phyloP scores from a whole-genome alignment of 768 basidiomycete genomes.

The Glaciozyma antarctica region DNA sequence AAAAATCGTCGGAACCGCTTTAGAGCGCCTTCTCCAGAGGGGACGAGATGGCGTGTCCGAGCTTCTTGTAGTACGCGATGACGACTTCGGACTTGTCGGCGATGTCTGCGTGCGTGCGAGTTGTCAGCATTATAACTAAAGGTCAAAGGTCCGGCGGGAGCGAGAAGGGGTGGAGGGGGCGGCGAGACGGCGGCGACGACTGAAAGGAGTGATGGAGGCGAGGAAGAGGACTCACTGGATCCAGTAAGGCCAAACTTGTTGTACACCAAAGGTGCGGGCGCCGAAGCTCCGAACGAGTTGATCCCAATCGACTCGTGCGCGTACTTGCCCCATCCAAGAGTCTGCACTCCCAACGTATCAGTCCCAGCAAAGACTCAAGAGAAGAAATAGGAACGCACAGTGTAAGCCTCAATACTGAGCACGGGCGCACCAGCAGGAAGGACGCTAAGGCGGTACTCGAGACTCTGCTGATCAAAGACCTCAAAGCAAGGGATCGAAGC shows the following conservation, averaged over 20 bases:
- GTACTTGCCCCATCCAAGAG: slow-evolving; percentile 79
- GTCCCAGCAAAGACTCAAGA: no score
- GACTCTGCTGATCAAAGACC: slow-evolving; percentile 66
- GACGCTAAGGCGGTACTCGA: slow-evolving; percentile 71
- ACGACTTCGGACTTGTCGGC: slow-evolving; percentile 76
- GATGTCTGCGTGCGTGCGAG: slow-evolving; percentile 48
- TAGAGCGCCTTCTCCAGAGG: slow-evolving; percentile 63
- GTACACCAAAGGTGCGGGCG: slow-evolving; percentile 81
- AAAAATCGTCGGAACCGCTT: not conserved
- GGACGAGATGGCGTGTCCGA: slow-evolving; percentile 60
- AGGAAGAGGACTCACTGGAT: slow-evolving; percentile 4
- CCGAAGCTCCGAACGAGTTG: slow-evolving; percentile 74
- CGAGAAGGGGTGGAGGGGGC: no score
- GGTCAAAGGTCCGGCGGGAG: not conserved
- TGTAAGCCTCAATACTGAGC: slow-evolving; percentile 75
- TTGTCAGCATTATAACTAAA: not conserved
- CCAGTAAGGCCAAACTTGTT: slow-evolving; percentile 81
- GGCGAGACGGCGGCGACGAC: no score
- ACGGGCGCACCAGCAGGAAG: slow-evolving; percentile 82
- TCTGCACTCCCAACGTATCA: slow-evolving; percentile 35
- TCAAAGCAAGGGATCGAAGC: slow-evolving; percentile 86
- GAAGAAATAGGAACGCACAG: no score
- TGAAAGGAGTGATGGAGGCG: no score
- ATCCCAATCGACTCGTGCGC: slow-evolving; percentile 60
- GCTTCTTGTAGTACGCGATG: slow-evolving; percentile 73